phyloP scores from a whole-genome alignment of 2,329 filamentous ascomycete species.

The Penicillium sp. region DNA sequence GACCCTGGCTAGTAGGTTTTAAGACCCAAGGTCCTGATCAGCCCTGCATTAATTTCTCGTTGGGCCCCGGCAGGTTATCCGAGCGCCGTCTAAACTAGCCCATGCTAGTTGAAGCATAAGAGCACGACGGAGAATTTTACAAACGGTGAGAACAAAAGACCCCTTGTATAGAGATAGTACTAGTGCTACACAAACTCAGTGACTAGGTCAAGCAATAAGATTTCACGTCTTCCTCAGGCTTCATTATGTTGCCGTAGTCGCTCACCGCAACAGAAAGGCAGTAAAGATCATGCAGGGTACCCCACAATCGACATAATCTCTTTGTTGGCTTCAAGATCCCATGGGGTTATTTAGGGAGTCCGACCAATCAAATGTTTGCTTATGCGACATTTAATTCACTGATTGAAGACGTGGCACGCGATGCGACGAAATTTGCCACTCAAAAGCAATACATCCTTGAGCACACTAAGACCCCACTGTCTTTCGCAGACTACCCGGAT shows the following conservation, averaged over 20 bases:
- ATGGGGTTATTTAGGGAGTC: constrained; percentile 25
- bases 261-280: constrained; percentile 34
- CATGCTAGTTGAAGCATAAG: background rate
- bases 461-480: constrained; percentile 11
- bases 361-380: background rate
- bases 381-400: background rate
- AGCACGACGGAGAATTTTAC: background rate
- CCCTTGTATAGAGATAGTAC: background rate
- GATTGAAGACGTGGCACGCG: background rate
- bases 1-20: background rate
- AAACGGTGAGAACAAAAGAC: background rate
- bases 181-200: too few species aligned
- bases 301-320: constrained; percentile 38
- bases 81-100: background rate
- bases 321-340: constrained; percentile 28
- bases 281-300: constrained; percentile 32
- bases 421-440: background rate
- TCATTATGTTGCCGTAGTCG: background rate
- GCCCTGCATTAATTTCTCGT: background rate
- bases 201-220: background rate
- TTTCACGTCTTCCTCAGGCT: background rate
- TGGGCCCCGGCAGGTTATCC: background rate
- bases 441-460: background rate
- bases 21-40: background rate
- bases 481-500: constrained; percentile 34